Base-by-base conservation (phyloP, 441 rosid species). In the Bruguiera hainesii region DNA sequence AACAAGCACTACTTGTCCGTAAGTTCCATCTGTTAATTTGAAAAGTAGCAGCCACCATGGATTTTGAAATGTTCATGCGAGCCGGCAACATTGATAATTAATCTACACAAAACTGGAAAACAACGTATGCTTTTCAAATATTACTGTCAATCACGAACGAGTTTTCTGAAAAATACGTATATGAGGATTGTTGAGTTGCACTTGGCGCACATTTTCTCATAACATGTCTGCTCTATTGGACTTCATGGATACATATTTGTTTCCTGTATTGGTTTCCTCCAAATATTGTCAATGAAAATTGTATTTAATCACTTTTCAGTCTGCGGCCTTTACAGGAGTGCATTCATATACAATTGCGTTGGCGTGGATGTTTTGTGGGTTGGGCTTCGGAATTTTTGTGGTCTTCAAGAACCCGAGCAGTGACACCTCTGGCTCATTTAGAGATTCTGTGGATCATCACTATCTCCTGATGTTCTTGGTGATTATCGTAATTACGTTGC, bases 1-100 rank as follows among this genome's bases (percentile, higher is more conserved):
- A 61, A 81, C 79, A 84, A 73, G 71, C 93, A 89, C 75, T 89
- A 87, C 8, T 87, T 85, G 90, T 83, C 91, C n/a, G 96, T 89
- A 71, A 81, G 96, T 73, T 66, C 0, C 46, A 0, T 57, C 13
- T 61, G 6, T 31, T 30, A 20, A 0, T 42, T 56, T 25, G 29
- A 20, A 23, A 42, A 11, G 48, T 42, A 5, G 48, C 48, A 42
- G 16, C 48, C 48, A 42, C 15, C 48, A 42, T 1, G 18, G 48
- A 42, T 42, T 42, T 42, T 42, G 48, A 11, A 42, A 42, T 42
- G 16, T 42, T 42, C 48, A 11, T 11, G 48, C 16, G 1, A 42
- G 48, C 48, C 16, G 13, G 48, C 48, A 11, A 42, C 48, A 42
- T 42, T 42, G 16, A 13, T 13, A 11, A 42, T 37, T 33, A 33